Evolutionary conservation across 148 eudicot species (phyloP).

Genomic region (Oxyria digyna): DNA sequence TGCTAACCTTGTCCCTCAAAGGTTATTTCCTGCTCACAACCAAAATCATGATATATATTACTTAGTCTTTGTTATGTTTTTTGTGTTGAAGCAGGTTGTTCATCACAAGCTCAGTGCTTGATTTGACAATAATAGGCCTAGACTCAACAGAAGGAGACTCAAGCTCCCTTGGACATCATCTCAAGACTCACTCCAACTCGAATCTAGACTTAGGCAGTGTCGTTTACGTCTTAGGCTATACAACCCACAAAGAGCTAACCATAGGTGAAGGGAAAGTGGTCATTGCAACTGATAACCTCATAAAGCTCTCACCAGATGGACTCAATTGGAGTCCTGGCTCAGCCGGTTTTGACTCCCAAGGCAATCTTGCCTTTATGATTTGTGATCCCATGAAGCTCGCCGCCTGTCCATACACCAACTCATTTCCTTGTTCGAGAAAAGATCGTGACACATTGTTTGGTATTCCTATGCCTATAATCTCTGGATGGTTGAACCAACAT

Average conservation of each 20-base stretch:
- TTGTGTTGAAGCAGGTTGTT: slow-evolving; percentile 45
- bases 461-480: slow-evolving; percentile 73
- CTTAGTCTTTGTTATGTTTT: not conserved
- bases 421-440: too few relatives aligned
- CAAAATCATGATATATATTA: too few relatives aligned
- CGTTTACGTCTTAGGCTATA: slow-evolving; percentile 69
- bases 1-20: slow-evolving; percentile 71
- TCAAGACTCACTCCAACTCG: slow-evolving; percentile 60
- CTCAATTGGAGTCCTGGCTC: slow-evolving; percentile 77
- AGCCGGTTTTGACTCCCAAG: slow-evolving; percentile 88
- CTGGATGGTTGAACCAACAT: slow-evolving; percentile 91
- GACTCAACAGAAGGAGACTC: slow-evolving; percentile 74
- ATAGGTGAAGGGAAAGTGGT: slow-evolving; percentile 87
- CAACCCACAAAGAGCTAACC: slow-evolving; percentile 38
- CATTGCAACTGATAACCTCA: slow-evolving; percentile 94
- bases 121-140: slow-evolving; percentile 80
- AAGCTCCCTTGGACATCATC: slow-evolving; percentile 37
- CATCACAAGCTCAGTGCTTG: slow-evolving; percentile 90
- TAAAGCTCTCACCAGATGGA: slow-evolving; percentile 73
- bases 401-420: slow-evolving; percentile 58
- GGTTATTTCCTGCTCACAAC: slow-evolving; percentile 20
- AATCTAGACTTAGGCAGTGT: slow-evolving; percentile 62
- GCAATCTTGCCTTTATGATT: slow-evolving; percentile 88
- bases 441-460: slow-evolving; percentile 83
- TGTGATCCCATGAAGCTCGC: slow-evolving; percentile 99